These are phyloP conservation scores for Dothideomycetes sp. DNA, from an alignment of 2,329 filamentous ascomycete species.

Conservation along the genomic window DNA sequence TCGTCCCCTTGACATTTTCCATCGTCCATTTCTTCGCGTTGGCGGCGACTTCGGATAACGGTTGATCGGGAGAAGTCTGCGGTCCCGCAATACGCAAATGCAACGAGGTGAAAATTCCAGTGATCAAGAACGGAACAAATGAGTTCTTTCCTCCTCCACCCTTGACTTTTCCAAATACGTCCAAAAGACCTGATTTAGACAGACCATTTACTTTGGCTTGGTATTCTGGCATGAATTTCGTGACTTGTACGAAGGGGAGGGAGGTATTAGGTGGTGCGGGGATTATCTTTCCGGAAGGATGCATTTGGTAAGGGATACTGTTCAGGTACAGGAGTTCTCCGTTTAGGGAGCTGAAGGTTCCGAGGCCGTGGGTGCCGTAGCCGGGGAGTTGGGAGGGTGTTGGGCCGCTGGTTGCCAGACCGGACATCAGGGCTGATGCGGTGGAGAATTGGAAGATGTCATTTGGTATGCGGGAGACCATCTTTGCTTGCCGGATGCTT, in stretches of 20 bases:
- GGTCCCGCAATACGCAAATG: constrained; percentile 12
- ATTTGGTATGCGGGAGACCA: constrained; percentile 34
- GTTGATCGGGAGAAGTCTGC: not conserved
- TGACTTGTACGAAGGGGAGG: constrained; percentile 35
- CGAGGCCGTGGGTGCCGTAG: constrained; percentile 36
- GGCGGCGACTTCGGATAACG: constrained; percentile 15
- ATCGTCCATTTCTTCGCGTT: constrained; percentile 23
- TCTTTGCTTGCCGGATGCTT: constrained; percentile 16
- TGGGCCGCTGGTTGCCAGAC: constrained; percentile 28
- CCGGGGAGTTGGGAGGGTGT: constrained; percentile 30
- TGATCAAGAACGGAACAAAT: constrained; percentile 31
- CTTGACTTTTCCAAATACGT: not conserved
- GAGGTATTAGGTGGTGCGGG: constrained; percentile 26
- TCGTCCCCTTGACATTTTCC: constrained; percentile 28
- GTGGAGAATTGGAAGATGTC: constrained; percentile 38
- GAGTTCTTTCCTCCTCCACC: constrained; percentile 27
- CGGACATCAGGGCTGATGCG: constrained; percentile 28
- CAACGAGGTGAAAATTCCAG: constrained; percentile 29
- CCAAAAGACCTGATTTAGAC: constrained; percentile 19
- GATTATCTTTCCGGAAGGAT: constrained; percentile 24
- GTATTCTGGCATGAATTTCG: constrained; percentile 30
- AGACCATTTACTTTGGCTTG: constrained; percentile 20
- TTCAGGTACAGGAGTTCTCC: constrained; percentile 30
- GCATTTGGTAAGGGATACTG: constrained; percentile 26
- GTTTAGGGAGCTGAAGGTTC: constrained; percentile 29